A percentile compares a stretch with the other conserved stretches of the same genome.
Evolutionary conservation across 1,284 basidiomycete genomes (phyloP).

Genomic region (Marasmius fiardii): DNA sequence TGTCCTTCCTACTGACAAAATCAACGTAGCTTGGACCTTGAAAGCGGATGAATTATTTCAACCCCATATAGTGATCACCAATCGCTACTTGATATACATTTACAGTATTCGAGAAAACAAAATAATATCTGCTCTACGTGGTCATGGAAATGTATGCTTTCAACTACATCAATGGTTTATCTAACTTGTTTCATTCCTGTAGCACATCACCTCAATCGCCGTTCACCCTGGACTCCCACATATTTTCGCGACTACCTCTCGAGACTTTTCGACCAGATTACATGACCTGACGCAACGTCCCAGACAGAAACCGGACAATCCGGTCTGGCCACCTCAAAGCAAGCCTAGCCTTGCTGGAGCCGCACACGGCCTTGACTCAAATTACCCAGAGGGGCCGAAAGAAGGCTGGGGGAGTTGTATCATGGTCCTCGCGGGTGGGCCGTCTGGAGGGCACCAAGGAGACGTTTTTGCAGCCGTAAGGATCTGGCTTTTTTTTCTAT

Average conservation of each 20-base stretch:
- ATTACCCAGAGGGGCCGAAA: slow-evolving; percentile 47
- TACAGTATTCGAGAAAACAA: slow-evolving; percentile 38
- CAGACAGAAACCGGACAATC: slow-evolving; percentile 41
- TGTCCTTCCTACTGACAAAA: slow-evolving; percentile 11
- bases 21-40: slow-evolving; percentile 56
- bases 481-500: neutral
- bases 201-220: slow-evolving; percentile 55
- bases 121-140: slow-evolving; percentile 48
- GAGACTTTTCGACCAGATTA: slow-evolving; percentile 62
- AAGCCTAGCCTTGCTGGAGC: slow-evolving; percentile 56
- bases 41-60: slow-evolving; percentile 38
- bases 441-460: slow-evolving; percentile 67
- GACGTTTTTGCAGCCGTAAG: slow-evolving; percentile 62
- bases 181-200: slow-evolving; percentile 10
- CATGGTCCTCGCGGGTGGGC: slow-evolving; percentile 59
- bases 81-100: slow-evolving; percentile 49
- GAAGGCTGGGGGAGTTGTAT: slow-evolving; percentile 57
- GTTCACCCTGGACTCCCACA: slow-evolving; percentile 57
- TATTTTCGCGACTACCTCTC: slow-evolving; percentile 64
- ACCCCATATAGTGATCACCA: slow-evolving; percentile 54
- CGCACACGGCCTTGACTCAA: slow-evolving; percentile 63
- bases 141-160: slow-evolving; percentile 64
- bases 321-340: slow-evolving; percentile 52
- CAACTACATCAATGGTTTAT: too few species aligned
- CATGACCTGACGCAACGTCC: slow-evolving; percentile 51